Base-by-base conservation (phyloP, 257 asterid species). In the Echium plantagineum region DNA sequence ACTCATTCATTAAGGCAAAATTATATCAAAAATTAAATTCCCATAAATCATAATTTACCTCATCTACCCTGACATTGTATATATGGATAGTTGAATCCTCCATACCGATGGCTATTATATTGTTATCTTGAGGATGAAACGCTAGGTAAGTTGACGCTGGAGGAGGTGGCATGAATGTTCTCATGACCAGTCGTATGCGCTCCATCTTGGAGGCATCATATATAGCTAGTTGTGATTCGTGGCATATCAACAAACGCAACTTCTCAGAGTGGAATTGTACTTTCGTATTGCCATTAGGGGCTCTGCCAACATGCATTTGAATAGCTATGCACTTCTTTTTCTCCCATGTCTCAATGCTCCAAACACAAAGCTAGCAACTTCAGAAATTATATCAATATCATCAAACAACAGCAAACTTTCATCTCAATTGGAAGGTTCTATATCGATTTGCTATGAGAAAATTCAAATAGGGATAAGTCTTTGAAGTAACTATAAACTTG, bases 311-410 rank as follows among this genome's bases (percentile, higher is more conserved):
- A 60, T 96, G 91, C 30, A 93, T 82, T 70, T 93, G 97, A 60
- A 93, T 79, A 5, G 77, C 81, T 31, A 93, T 86, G 7, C 85
- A 67, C 69, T 84, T 93, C 64, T 89, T 86, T 73, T 84, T 93
- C 71, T 86, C 97, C 99, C 99, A 93, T 0, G 88, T 72, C 72
- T 93, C 97, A 55, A 93, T 93, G 81, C 95, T 93, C 99, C 99
- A 93, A 46, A 84, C 65, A 74, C 83, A 86, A 60, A 93, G 89
- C 99, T 93, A 83, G 74, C 57, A 49, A 35, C 35, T 38, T 9
- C 56, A 66, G 17, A 51, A 18, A 48, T 22, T 24, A 7, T 30
- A 5, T 24, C 20, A 61, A 18, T 13, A 57, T 62, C 32, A 55
- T 21, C 17, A 46, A 35, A 18, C 31, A 28, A 47, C 28, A 64